Percentiles rank a stretch among this genome's conserved stretches.
phyloP scores from a whole-genome alignment of 1,284 basidiomycete species.

The Cryptococcus deneoformans region DNA sequence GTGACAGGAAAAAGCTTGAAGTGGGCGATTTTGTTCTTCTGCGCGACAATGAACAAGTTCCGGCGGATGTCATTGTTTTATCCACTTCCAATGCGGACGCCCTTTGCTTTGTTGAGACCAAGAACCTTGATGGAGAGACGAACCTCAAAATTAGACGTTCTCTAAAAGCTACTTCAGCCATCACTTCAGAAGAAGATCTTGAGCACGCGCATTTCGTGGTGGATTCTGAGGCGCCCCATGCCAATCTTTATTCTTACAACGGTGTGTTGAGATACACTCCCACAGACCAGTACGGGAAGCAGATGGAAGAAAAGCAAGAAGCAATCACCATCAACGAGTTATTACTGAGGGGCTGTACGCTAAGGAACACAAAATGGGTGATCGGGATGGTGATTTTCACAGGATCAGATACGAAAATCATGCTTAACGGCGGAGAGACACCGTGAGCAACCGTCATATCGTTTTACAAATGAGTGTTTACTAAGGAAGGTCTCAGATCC shows the following conservation, averaged over 20 bases:
- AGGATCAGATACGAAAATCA: slow-evolving; percentile 95
- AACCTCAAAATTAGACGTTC: slow-evolving; percentile 86
- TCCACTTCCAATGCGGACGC: slow-evolving; percentile 70
- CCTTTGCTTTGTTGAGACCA: slow-evolving; percentile 87
- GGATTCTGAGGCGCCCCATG: slow-evolving; percentile 90
- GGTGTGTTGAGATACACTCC: slow-evolving; percentile 71
- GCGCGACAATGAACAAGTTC: slow-evolving; percentile 90
- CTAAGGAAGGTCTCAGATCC: slow-evolving; percentile 48
- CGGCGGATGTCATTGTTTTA: slow-evolving; percentile 89
- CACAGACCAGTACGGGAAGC: slow-evolving; percentile 12
- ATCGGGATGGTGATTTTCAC: slow-evolving; percentile 94
- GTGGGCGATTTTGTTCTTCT: slow-evolving; percentile 94
- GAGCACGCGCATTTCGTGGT: slow-evolving; percentile 82
- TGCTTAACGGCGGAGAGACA: slow-evolving; percentile 90
- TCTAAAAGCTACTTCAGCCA: slow-evolving; percentile 69
- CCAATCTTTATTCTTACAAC: slow-evolving; percentile 89
- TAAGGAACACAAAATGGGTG: slow-evolving; percentile 94
- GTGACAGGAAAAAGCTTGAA: slow-evolving; percentile 81
- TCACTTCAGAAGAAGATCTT: slow-evolving; percentile 85
- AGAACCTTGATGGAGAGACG: slow-evolving; percentile 96
- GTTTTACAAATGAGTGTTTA: not conserved
- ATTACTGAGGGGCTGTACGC: slow-evolving; percentile 82
- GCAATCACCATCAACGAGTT: slow-evolving; percentile 85
- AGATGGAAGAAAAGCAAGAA: slow-evolving; percentile 43
- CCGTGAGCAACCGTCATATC: slow-evolving; percentile 49